A percentile compares a stretch with the other conserved stretches of the same genome.
Evolutionary conservation across 2,329 filamentous ascomycete species (phyloP).

Genomic region (Penicillium glabrum): DNA sequence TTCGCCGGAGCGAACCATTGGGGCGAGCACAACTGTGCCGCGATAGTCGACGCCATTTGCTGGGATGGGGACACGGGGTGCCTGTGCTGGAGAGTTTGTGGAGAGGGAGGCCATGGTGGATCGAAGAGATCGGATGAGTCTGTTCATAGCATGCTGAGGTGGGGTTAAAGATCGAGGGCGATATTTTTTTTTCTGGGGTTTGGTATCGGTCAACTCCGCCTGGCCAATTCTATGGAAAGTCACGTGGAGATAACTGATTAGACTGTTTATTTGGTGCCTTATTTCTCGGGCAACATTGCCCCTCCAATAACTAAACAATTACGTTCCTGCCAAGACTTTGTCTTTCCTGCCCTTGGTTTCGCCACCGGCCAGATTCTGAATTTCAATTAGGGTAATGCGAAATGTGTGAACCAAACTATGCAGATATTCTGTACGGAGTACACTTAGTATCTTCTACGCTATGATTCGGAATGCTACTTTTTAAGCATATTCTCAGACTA

Average conservation of each 20-base stretch:
- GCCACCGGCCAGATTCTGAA: background rate
- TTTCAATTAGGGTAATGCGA: background rate
- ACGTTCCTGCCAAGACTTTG: background rate
- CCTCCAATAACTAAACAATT: background rate
- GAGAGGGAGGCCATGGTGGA: slow-evolving; percentile 55
- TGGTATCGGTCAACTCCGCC: slow-evolving; percentile 1
- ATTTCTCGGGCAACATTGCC: background rate
- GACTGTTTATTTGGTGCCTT: background rate
- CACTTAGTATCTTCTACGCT: too few relatives aligned
- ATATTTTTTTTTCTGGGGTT: slow-evolving; percentile 9
- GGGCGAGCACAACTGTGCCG: slow-evolving; percentile 89
- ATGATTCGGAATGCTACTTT: background rate
- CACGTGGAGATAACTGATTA: slow-evolving; percentile 15
- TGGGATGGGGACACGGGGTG: slow-evolving; percentile 78
- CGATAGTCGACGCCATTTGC: slow-evolving; percentile 88
- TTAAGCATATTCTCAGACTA: background rate
- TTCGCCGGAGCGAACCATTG: slow-evolving; percentile 98
- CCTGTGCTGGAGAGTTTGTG: slow-evolving; percentile 26
- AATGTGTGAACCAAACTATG: background rate
- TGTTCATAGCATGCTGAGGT: slow-evolving; percentile 37
- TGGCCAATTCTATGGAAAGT: background rate
- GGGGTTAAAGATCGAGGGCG: slow-evolving; percentile 3
- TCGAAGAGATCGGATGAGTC: slow-evolving; percentile 40
- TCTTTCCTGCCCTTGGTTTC: background rate
- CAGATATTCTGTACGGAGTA: background rate